Evolutionary conservation across 2,329 filamentous ascomycete genomes (phyloP).

Genomic region (Coniosporium uncinatum): DNA sequence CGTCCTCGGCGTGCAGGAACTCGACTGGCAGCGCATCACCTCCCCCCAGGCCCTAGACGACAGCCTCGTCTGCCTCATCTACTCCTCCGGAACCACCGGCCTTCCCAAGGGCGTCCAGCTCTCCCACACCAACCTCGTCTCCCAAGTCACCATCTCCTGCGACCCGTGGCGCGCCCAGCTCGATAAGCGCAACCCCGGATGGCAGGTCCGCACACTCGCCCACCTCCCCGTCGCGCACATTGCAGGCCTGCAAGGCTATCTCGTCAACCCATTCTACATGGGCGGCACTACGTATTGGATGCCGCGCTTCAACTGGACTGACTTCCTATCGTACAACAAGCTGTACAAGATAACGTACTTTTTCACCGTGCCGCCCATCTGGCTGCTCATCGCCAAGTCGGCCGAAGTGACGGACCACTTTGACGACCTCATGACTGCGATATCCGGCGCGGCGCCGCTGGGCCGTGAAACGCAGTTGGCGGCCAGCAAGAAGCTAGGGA

Average conservation of each 20-base stretch:
- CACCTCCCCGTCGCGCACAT: constrained; percentile 1
- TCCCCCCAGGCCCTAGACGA: constrained; percentile 39
- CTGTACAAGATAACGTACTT: constrained; percentile 63
- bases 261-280: not conserved
- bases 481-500: constrained; percentile 35
- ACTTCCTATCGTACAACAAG: constrained; percentile 64
- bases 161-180: not conserved
- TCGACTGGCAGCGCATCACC: constrained; percentile 50
- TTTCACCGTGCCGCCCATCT: constrained; percentile 67
- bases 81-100: constrained; percentile 41
- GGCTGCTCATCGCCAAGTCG: constrained; percentile 65
- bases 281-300: constrained; percentile 60
- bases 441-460: constrained; percentile 67
- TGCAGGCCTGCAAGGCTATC: not conserved
- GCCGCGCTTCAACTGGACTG: constrained; percentile 68
- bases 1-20: constrained; percentile 19
- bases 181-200: not conserved
- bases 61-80: constrained; percentile 37
- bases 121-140: not conserved
- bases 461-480: constrained; percentile 30
- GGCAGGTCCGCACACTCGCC: not conserved
- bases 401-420: constrained; percentile 58
- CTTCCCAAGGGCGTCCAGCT: constrained; percentile 30
- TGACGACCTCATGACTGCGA: constrained; percentile 63
- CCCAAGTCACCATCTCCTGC: not conserved